A percentile compares a stretch with the other conserved stretches of the same genome.
Conservation (phyloP, 2,329 filamentous ascomycete species). For the Exophiala mesophila region DNA sequence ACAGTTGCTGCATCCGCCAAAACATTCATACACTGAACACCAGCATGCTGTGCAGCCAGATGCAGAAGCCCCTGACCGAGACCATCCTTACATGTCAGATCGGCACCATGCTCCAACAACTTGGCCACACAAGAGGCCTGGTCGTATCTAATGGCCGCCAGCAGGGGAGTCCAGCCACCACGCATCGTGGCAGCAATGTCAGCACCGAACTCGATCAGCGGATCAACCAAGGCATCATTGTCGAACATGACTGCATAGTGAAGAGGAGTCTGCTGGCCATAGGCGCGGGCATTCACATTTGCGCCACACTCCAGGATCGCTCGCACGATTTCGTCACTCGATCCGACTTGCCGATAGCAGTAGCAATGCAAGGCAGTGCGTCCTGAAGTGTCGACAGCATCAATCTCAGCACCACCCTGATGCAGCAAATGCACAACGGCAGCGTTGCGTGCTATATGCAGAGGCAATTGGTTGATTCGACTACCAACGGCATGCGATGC, state of each 20-base stretch:
- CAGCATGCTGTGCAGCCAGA: not conserved
- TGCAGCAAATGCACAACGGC: constrained; percentile 24
- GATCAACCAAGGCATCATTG: constrained; percentile 3
- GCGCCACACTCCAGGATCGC: constrained; percentile 35
- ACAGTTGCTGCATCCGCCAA: too few relatives aligned
- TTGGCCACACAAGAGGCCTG: constrained; percentile 20
- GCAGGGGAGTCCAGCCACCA: constrained; percentile 17
- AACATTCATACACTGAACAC: constrained; percentile 1
- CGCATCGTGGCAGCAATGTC: constrained; percentile 4
- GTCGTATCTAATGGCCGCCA: constrained; percentile 14
- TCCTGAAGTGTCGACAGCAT: constrained; percentile 10
- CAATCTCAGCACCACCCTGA: constrained; percentile 20
- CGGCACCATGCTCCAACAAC: constrained; percentile 19
- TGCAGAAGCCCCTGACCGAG: constrained; percentile 1
- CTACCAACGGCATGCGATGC: not conserved
- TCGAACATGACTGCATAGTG: constrained; percentile 15
- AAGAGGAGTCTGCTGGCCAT: constrained; percentile 21
- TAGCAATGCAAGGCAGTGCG: constrained; percentile 23
- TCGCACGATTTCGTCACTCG: constrained; percentile 28
- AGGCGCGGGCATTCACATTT: constrained; percentile 36
- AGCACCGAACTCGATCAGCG: constrained; percentile 10
- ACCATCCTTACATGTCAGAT: not conserved
- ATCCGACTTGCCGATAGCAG: constrained; percentile 18
- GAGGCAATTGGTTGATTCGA: constrained; percentile 1
- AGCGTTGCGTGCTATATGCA: constrained; percentile 7